Conservation (phyloP, 257 asterid species). For the Jaltomata sinuosa region DNA sequence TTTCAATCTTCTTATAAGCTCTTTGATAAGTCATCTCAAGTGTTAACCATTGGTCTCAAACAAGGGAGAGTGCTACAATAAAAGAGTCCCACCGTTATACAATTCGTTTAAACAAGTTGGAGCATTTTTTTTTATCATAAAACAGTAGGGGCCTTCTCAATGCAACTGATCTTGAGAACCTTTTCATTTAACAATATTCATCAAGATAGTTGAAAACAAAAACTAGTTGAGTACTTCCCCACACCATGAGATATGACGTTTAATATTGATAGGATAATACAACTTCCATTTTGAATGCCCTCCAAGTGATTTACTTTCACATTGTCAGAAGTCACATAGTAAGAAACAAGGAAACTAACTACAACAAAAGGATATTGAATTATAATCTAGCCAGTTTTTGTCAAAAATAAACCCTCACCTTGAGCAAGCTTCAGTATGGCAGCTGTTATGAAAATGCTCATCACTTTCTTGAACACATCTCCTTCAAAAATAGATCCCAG, state of each 20-base stretch:
- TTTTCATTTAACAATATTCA: neutral
- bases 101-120: neutral
- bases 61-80: neutral
- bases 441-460: conserved; percentile 90
- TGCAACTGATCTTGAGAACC: neutral
- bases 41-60: neutral
- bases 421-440: conserved; percentile 76
- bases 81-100: neutral
- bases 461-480: conserved; percentile 70
- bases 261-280: neutral
- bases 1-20: neutral
- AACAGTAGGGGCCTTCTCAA: neutral
- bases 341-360: neutral
- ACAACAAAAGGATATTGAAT: neutral
- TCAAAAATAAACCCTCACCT: conserved; percentile 32
- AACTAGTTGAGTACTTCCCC: neutral
- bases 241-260: neutral
- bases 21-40: neutral
- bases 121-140: neutral
- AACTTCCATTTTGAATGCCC: neutral
- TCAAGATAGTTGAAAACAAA: neutral
- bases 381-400: neutral
- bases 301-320: neutral
- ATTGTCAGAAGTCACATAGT: neutral
- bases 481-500: conserved; percentile 46